Conservation (phyloP, 2,329 filamentous ascomycete species). For the Paracoccidioides brasiliensis region DNA sequence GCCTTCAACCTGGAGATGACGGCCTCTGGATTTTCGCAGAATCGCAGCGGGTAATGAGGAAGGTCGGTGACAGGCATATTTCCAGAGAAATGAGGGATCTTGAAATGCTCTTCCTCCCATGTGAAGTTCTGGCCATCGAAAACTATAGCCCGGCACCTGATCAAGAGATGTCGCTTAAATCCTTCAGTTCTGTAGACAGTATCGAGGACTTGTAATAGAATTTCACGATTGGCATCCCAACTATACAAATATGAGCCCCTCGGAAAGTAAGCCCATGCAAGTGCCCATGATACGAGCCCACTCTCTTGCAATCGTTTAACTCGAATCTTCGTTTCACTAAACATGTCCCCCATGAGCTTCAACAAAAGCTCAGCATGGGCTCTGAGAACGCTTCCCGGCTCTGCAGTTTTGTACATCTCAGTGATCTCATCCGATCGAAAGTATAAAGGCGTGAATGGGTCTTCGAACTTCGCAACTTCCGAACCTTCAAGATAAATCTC, state of each 20-base stretch:
- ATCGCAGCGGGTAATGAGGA: slow-evolving; percentile 25
- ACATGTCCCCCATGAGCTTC: slow-evolving; percentile 32
- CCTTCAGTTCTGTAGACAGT: slow-evolving; percentile 9
- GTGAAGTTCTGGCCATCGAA: slow-evolving; percentile 19
- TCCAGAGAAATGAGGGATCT: slow-evolving; percentile 25
- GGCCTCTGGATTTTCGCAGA: slow-evolving; percentile 19
- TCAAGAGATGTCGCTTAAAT: background rate
- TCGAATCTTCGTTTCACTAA: slow-evolving; percentile 27
- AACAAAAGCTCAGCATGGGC: slow-evolving; percentile 31
- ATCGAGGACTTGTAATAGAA: slow-evolving; percentile 27
- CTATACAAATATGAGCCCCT: slow-evolving; percentile 28
- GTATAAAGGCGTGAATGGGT: background rate
- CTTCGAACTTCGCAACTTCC: background rate
- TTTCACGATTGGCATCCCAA: slow-evolving; percentile 26
- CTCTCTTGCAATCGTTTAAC: slow-evolving; percentile 24
- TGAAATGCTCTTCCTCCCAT: slow-evolving; percentile 25
- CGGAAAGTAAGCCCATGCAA: slow-evolving; percentile 37
- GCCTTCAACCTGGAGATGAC: slow-evolving; percentile 20
- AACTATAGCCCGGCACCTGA: background rate
- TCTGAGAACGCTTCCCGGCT: slow-evolving; percentile 15
- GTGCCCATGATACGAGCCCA: slow-evolving; percentile 30
- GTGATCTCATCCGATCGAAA: slow-evolving; percentile 2
- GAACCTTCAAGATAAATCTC: slow-evolving; percentile 13
- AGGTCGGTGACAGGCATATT: slow-evolving; percentile 33
- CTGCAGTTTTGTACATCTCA: background rate